These are phyloP conservation scores for Boletus subcaerulescens DNA, from an alignment of 768 basidiomycete genomes.

Conservation along the genomic window DNA sequence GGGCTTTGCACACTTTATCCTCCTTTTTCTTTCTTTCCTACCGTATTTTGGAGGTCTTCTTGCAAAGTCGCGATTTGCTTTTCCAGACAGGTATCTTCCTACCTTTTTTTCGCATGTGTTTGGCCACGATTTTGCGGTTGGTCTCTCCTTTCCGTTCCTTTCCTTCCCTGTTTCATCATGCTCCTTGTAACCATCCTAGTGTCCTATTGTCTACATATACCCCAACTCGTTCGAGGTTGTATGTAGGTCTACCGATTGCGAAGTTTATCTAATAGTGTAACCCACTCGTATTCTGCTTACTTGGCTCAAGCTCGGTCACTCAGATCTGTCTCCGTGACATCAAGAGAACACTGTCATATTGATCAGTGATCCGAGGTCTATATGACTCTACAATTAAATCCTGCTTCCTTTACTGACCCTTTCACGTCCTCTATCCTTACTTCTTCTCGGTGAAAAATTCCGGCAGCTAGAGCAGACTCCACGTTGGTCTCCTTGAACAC, in stretches of 20 bases:
- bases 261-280: constrained; percentile 33
- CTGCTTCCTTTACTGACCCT: constrained; percentile 41
- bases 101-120: neutral
- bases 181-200: constrained; percentile 32
- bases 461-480: constrained; percentile 93
- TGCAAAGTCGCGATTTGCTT: constrained; percentile 2
- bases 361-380: constrained; percentile 2
- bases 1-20: constrained; percentile 4
- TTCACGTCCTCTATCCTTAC: constrained; percentile 86
- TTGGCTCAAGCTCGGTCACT: neutral
- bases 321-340: too few relatives aligned
- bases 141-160: constrained; percentile 1
- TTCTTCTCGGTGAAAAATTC: constrained; percentile 92
- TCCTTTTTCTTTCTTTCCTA: constrained; percentile 3
- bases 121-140: constrained; percentile 10
- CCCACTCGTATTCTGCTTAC: constrained; percentile 13
- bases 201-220: constrained; percentile 34
- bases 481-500: constrained; percentile 78
- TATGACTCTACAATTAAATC: constrained; percentile 46
- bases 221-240: constrained; percentile 28
- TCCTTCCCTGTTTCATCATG: constrained; percentile 12
- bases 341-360: neutral
- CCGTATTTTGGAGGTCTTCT: constrained; percentile 5
- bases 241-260: constrained; percentile 32
- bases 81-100: neutral